Evolutionary conservation across 139 green algal genomes (phyloP).

Genomic region (Tetradesmus lagerheimii): DNA sequence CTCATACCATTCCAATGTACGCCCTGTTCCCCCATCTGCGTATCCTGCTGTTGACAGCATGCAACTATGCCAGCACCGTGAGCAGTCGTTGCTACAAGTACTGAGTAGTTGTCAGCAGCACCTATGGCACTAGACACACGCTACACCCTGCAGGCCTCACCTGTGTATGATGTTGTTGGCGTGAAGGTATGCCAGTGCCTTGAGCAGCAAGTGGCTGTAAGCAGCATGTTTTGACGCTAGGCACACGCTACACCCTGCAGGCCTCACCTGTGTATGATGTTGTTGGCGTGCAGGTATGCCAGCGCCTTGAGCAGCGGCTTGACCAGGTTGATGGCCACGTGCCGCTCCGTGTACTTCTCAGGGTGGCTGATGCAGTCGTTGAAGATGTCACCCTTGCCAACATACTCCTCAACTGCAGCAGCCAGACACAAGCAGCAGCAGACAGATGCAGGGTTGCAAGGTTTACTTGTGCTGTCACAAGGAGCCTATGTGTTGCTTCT

Average conservation of each 20-base stretch:
- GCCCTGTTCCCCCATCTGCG: constrained; percentile 45
- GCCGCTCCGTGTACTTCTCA: constrained; percentile 60
- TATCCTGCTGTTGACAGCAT: constrained; percentile 50
- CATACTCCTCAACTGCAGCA: constrained; percentile 68
- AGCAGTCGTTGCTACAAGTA: not conserved
- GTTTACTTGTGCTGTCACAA: too few species aligned
- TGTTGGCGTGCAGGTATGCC: constrained; percentile 59
- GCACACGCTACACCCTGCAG: too few species aligned
- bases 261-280: constrained; percentile 54
- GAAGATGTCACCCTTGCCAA: constrained; percentile 62
- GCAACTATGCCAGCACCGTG: constrained; percentile 58
- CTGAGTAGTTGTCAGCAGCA: too few species aligned
- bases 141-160: constrained; percentile 16
- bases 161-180: constrained; percentile 54
- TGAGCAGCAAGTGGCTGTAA: constrained; percentile 45
- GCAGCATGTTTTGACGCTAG: too few species aligned
- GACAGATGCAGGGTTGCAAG: not conserved
- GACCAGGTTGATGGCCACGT: constrained; percentile 54
- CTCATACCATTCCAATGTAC: too few species aligned
- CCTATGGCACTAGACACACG: too few species aligned
- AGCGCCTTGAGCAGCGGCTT: constrained; percentile 64
- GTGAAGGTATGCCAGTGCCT: constrained; percentile 62
- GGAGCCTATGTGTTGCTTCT: too few species aligned
- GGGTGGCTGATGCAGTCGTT: constrained; percentile 48
- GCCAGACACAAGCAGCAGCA: not conserved